phyloP scores from a whole-genome alignment of 768 basidiomycete species.

The Hebeloma cylindrosporum region DNA sequence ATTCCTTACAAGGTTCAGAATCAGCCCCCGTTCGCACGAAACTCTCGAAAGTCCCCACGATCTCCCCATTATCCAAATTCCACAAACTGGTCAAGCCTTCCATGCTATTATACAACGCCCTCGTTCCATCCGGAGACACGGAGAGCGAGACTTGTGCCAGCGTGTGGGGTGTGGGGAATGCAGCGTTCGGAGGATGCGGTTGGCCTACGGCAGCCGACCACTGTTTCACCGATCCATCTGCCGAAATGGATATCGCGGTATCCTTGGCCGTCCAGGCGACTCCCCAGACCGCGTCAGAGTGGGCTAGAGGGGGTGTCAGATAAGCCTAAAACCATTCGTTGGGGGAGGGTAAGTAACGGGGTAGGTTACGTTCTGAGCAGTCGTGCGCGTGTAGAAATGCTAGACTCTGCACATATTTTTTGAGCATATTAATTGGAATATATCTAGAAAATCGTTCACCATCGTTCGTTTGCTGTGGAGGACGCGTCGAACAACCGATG shows the following conservation, averaged over 20 bases:
- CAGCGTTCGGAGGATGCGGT: slow-evolving; percentile 47
- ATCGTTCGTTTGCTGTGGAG: slow-evolving; percentile 27
- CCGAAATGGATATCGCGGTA: slow-evolving; percentile 66
- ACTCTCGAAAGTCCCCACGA: slow-evolving; percentile 71
- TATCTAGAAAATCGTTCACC: no score
- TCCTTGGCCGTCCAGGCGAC: slow-evolving; percentile 70
- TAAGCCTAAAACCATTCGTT: slow-evolving; percentile 28
- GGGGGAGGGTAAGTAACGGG: slow-evolving; percentile 26
- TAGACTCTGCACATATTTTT: slow-evolving; percentile 50
- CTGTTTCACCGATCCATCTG: slow-evolving; percentile 75
- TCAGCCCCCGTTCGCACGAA: slow-evolving; percentile 58
- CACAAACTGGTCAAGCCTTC: slow-evolving; percentile 81
- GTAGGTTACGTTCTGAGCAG: slow-evolving; percentile 69
- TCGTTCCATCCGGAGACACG: slow-evolving; percentile 60
- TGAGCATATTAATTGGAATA: not conserved
- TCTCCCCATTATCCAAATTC: slow-evolving; percentile 62
- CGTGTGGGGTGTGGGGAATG: slow-evolving; percentile 68
- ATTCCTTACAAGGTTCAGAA: slow-evolving; percentile 64
- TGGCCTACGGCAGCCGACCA: slow-evolving; percentile 71
- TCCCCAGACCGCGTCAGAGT: slow-evolving; percentile 79
- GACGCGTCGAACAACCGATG: slow-evolving; percentile 18
- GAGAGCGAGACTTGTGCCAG: slow-evolving; percentile 85
- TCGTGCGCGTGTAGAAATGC: slow-evolving; percentile 73
- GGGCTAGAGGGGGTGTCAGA: slow-evolving; percentile 56
- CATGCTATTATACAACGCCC: slow-evolving; percentile 75